phyloP scores from a whole-genome alignment of 2,329 filamentous ascomycete genomes.

The Blumeriella jaapii region DNA sequence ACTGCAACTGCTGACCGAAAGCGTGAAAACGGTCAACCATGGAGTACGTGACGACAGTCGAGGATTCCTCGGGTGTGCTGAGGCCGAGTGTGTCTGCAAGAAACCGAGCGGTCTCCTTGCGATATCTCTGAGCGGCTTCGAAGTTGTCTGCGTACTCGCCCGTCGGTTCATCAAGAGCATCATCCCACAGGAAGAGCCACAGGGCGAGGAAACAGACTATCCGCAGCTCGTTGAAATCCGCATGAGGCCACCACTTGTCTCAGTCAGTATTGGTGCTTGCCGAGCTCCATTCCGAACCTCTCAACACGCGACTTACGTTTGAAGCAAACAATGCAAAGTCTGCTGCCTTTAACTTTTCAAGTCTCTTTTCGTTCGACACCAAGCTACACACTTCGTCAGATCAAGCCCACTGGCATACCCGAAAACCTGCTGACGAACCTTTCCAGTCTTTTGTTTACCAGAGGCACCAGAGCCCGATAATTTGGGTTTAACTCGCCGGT shows the following conservation, averaged over 20 bases:
- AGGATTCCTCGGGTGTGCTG: conserved; percentile 1
- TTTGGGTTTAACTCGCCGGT: conserved; percentile 6
- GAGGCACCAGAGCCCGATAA: conserved; percentile 2
- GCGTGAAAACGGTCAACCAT: neutral
- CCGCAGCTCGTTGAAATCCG: conserved; percentile 11
- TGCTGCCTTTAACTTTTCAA: conserved; percentile 12
- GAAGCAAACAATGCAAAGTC: conserved; percentile 20
- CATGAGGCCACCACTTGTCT: conserved; percentile 19
- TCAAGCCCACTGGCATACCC: neutral
- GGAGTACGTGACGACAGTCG: conserved; percentile 2
- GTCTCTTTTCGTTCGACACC: conserved; percentile 7
- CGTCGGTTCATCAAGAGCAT: conserved; percentile 19
- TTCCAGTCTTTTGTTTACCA: conserved; percentile 3
- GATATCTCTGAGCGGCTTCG: conserved; percentile 12
- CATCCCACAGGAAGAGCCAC: conserved; percentile 24
- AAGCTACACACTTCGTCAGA: conserved; percentile 3
- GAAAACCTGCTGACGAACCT: conserved; percentile 2
- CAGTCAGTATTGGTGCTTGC: conserved; percentile 1
- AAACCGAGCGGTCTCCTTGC: conserved; percentile 9
- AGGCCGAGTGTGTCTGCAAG: conserved; percentile 8
- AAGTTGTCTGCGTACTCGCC: conserved; percentile 14
- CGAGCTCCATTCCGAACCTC: no score
- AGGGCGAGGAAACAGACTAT: conserved; percentile 17
- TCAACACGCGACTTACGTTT: conserved; percentile 8
- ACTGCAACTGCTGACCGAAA: conserved; percentile 2